These are phyloP conservation scores for Dryadomyces sulphureus DNA, from an alignment of 2,329 filamentous ascomycete species.

Conservation along the genomic window DNA sequence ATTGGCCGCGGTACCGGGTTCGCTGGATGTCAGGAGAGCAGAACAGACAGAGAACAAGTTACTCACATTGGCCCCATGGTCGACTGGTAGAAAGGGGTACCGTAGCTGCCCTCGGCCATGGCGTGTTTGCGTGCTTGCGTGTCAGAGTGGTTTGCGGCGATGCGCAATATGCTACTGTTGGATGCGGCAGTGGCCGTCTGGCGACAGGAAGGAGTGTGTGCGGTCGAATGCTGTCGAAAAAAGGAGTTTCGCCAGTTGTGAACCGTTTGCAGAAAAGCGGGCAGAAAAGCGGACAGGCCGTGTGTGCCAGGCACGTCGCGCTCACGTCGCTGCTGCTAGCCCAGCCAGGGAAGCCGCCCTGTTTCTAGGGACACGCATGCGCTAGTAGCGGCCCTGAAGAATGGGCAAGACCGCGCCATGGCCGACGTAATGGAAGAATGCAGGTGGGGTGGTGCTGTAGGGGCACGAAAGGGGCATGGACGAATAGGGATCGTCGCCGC, in stretches of 20 bases:
- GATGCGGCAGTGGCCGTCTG: too few species aligned
- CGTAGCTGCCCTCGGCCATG: slow-evolving; percentile 17
- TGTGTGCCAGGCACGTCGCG: too few species aligned
- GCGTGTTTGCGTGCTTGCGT: neutral
- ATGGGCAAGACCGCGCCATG: neutral
- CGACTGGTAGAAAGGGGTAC: slow-evolving; percentile 15
- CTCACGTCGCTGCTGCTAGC: too few species aligned
- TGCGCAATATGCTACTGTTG: too few species aligned
- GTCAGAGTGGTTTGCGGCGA: too few species aligned
- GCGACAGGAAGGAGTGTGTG: too few species aligned
- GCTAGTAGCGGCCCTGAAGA: neutral
- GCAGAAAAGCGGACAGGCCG: too few species aligned
- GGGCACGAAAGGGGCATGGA: neutral
- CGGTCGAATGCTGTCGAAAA: too few species aligned
- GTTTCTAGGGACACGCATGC: too few species aligned
- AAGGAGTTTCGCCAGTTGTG: too few species aligned
- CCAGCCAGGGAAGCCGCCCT: too few species aligned
- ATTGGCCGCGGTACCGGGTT: slow-evolving; percentile 8
- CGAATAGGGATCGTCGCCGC: neutral
- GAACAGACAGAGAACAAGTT: neutral
- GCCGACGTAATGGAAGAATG: slow-evolving; percentile 6
- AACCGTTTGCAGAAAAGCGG: too few species aligned
- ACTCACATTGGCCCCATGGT: slow-evolving; percentile 12
- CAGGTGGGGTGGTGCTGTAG: neutral
- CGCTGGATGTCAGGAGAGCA: slow-evolving; percentile 8